Evolutionary conservation across 169 alveolate genomes (phyloP).

Genomic region (Pseudocohnilembus persalinus): DNA sequence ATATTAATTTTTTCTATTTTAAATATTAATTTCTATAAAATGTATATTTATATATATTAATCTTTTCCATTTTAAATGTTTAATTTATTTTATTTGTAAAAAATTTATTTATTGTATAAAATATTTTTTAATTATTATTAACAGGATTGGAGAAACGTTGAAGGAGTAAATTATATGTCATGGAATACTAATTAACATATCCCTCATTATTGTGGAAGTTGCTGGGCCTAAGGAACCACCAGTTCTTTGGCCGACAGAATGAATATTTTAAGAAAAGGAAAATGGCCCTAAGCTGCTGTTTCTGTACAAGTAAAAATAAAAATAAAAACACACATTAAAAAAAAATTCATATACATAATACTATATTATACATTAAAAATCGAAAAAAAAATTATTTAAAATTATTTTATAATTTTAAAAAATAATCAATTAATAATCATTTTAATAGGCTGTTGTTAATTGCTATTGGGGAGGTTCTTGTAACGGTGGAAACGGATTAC

Average conservation of each 20-base stretch:
- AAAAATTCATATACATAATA: too few relatives aligned
- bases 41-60: too few relatives aligned
- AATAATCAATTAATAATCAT: background rate
- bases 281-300: slow-evolving; percentile 60
- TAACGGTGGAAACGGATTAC: slow-evolving; percentile 82
- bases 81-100: too few relatives aligned
- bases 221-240: slow-evolving; percentile 79
- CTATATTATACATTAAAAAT: too few relatives aligned
- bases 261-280: slow-evolving; percentile 66
- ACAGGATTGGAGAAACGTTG: slow-evolving; percentile 79
- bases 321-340: too few relatives aligned
- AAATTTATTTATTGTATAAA: too few relatives aligned
- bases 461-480: slow-evolving; percentile 86
- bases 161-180: slow-evolving; percentile 64
- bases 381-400: too few relatives aligned
- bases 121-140: too few relatives aligned
- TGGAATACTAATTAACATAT: slow-evolving; percentile 73
- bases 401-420: too few relatives aligned
- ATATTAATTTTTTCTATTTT: too few relatives aligned
- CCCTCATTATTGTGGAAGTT: slow-evolving; percentile 83
- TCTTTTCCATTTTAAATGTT: too few relatives aligned
- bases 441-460: slow-evolving; percentile 57
- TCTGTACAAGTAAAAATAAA: slow-evolving; percentile 56
- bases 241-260: slow-evolving; percentile 82
- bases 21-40: too few relatives aligned